Conservation (phyloP, 2,329 filamentous ascomycete species). For the Nemania serpens region DNA sequence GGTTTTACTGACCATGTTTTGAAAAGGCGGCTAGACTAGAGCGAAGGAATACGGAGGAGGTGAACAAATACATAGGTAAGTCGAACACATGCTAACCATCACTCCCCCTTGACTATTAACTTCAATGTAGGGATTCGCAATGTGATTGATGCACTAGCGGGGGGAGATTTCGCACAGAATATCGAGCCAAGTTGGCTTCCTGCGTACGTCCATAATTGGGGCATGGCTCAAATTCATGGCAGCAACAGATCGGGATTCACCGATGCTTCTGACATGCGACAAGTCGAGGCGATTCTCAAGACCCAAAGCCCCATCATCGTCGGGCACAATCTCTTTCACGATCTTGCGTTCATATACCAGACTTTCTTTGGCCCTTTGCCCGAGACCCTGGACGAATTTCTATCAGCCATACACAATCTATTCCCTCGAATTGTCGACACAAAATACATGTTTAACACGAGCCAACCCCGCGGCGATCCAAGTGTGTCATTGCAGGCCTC, state of each 20-base stretch:
- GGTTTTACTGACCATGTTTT: too few species aligned
- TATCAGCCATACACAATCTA: constrained; percentile 51
- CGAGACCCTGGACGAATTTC: constrained; percentile 57
- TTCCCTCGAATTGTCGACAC: constrained; percentile 61
- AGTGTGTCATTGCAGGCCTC: not conserved
- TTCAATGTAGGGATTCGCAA: constrained; percentile 34
- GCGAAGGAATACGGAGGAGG: not conserved
- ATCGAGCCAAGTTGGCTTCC: not conserved
- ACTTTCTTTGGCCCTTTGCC: constrained; percentile 65
- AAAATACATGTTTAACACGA: constrained; percentile 56
- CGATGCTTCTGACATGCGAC: constrained; percentile 15
- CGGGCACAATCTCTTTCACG: constrained; percentile 68
- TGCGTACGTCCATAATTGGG: not conserved
- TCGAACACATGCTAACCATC: not conserved
- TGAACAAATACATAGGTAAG: constrained; percentile 2
- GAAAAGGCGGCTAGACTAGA: not conserved
- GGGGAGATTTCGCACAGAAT: constrained; percentile 35
- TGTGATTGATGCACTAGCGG: constrained; percentile 43
- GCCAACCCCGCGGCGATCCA: constrained; percentile 39
- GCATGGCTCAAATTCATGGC: not conserved
- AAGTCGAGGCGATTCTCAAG: constrained; percentile 40
- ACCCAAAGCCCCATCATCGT: constrained; percentile 51
- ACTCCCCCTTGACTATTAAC: not conserved
- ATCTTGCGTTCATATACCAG: constrained; percentile 67
- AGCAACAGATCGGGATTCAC: constrained; percentile 1